Evolutionary conservation across 306 rosid species (phyloP), one percentile per base, ranked within the genome.

Genomic region (Corylus avellana): DNA sequence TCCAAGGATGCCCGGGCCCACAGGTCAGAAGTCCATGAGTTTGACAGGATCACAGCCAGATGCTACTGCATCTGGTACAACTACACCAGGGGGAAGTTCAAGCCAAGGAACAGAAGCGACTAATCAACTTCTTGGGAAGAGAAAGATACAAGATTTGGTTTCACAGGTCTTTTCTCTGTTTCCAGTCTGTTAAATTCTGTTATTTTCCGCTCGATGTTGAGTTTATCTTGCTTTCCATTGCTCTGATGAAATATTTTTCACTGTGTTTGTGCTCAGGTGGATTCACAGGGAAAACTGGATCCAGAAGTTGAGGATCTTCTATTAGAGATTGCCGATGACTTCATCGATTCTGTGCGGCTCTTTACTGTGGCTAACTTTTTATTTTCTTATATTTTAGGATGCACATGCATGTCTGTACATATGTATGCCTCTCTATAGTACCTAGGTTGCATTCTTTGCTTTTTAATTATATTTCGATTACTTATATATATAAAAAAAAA

Each of bases 91-190:
- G 73, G 99, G 99, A 73, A 96, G 99, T 84, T 96, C 99, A 62
- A 96, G 99, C 85, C 99, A 93, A 89, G 99, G 99, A 84, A 95
- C 96, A 8, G 98, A 96, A 85, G 92, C 97, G 20, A 93, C 99
- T 70, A 96, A 93, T 85, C 99, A 96, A 85, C 92, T 96, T 74
- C 99, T 96, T 81, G 99, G 99, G 75, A 96, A 96, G 90, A 90
- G 99, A 86, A 96, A 96, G 88, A 93, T 96, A 87, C 98, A 93
- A 61, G 99, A 96, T 85, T 87, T 96, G 87, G 99, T 91, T 74
- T 89, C 97, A 44, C 99, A 96, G 99, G 99, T 96, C 64, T 70
- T 83, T 83, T 42, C 69, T 73, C 73, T 64, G 29, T 72, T 6
- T 76, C 72, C 16, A 5, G 61, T 17, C 59, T 61, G 32, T 75